phyloP scores from a whole-genome alignment of 1,284 basidiomycete genomes.

The Hemileia vastatrix region DNA sequence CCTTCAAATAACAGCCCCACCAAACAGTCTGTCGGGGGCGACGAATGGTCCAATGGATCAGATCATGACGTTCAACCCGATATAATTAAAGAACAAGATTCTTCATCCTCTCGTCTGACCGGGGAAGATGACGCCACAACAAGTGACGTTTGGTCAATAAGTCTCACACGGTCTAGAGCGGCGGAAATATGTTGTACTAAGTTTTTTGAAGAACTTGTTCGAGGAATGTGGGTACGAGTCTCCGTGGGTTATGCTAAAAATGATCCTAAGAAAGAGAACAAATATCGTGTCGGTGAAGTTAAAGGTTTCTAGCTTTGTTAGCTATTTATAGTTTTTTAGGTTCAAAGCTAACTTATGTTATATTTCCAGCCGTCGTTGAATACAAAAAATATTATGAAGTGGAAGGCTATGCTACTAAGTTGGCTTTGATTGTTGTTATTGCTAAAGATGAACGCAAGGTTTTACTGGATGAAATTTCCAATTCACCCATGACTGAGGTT shows the following conservation, averaged over 20 bases:
- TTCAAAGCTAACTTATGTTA: background rate
- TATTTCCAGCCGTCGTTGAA: constrained; percentile 7
- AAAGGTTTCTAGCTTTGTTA: background rate
- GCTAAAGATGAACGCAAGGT: constrained; percentile 11
- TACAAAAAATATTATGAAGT: constrained; percentile 19
- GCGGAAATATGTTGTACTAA: constrained; percentile 17
- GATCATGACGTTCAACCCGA: constrained; percentile 18
- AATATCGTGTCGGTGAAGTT: constrained; percentile 21
- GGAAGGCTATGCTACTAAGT: constrained; percentile 15
- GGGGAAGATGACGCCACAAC: constrained; percentile 3
- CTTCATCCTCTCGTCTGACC: background rate
- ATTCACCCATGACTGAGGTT: constrained; percentile 17
- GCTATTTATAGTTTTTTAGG: background rate
- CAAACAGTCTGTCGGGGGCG: background rate
- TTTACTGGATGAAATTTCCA: constrained; percentile 10
- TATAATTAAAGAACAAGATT: constrained; percentile 6
- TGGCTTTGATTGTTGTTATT: constrained; percentile 11
- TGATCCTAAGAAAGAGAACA: constrained; percentile 21
- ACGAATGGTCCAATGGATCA: constrained; percentile 4
- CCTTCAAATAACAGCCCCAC: background rate
- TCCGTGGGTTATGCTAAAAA: constrained; percentile 17
- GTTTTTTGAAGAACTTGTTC: constrained; percentile 17
- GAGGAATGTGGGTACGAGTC: constrained; percentile 22
- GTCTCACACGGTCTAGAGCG: constrained; percentile 15
- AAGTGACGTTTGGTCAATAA: constrained; percentile 12